Conservation (phyloP, 306 rosid genomes). For the Prunus fruticosa region DNA sequence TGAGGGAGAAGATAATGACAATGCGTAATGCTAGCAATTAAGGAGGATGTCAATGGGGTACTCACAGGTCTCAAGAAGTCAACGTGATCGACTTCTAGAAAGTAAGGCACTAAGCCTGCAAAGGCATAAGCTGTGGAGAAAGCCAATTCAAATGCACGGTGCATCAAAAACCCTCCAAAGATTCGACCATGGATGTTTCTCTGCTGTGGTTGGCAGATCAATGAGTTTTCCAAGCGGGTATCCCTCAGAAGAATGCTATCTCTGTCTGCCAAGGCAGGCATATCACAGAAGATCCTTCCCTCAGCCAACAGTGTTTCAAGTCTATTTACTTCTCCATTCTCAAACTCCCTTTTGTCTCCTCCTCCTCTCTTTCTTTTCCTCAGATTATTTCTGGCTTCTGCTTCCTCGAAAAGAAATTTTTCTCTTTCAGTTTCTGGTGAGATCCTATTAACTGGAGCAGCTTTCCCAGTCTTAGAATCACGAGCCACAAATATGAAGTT, state of each 20-base stretch:
- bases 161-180: constrained; percentile 97
- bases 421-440: constrained; percentile 73
- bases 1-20: not conserved
- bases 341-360: constrained; percentile 45
- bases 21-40: not conserved
- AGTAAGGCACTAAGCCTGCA: constrained; percentile 87
- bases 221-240: constrained; percentile 74
- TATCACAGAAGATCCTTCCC: constrained; percentile 79
- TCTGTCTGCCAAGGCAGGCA: constrained; percentile 94
- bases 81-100: constrained; percentile 94
- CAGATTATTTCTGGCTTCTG: constrained; percentile 68
- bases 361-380: constrained; percentile 66
- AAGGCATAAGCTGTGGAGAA: constrained; percentile 90
- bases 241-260: constrained; percentile 88
- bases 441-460: constrained; percentile 83
- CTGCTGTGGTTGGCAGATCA: constrained; percentile 95
- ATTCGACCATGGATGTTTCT: constrained; percentile 96
- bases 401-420: constrained; percentile 61
- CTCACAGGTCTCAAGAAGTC: constrained; percentile 88
- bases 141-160: constrained; percentile 91
- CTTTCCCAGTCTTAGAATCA: constrained; percentile 82
- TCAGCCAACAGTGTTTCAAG: constrained; percentile 54
- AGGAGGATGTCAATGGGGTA: not conserved
- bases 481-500: constrained; percentile 97
- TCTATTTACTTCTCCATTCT: constrained; percentile 44